Conservation (phyloP, 768 basidiomycete genomes). For the Amanita fuliginea region DNA sequence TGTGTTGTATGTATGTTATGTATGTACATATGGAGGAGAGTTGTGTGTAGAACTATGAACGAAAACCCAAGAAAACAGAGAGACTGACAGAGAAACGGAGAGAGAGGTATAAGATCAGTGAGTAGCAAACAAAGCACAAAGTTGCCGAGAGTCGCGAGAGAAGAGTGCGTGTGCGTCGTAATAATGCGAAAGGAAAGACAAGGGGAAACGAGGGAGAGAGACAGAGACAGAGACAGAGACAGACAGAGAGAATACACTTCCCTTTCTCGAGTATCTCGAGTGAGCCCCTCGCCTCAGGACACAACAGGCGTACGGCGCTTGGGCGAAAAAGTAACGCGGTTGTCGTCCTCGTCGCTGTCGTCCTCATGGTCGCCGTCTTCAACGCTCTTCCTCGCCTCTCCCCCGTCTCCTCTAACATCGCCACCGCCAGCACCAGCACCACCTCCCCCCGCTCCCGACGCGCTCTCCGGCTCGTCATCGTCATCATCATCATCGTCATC, state of each 20-base stretch:
- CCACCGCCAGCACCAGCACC: constrained; percentile 4
- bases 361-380: constrained; percentile 9
- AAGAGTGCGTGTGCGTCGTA: neutral
- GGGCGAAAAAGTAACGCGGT: constrained; percentile 22
- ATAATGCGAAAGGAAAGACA: constrained; percentile 3
- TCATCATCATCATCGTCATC: too few relatives aligned
- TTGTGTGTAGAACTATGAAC: neutral
- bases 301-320: constrained; percentile 9
- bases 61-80: constrained; percentile 1
- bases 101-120: constrained; percentile 1
- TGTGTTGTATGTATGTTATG: neutral
- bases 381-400: constrained; percentile 9
- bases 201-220: neutral
- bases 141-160: neutral
- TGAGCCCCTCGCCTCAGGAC: neutral
- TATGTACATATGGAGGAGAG: neutral
- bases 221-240: neutral
- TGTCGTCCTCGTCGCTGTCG: constrained; percentile 14
- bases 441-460: neutral
- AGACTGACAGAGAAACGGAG: too few relatives aligned
- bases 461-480: too few relatives aligned
- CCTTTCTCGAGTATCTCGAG: too few relatives aligned
- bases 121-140: neutral
- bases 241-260: neutral
- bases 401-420: constrained; percentile 2